Conservation (phyloP, 176 grass and related monocot species). For the Thinopyrum elongatum region DNA sequence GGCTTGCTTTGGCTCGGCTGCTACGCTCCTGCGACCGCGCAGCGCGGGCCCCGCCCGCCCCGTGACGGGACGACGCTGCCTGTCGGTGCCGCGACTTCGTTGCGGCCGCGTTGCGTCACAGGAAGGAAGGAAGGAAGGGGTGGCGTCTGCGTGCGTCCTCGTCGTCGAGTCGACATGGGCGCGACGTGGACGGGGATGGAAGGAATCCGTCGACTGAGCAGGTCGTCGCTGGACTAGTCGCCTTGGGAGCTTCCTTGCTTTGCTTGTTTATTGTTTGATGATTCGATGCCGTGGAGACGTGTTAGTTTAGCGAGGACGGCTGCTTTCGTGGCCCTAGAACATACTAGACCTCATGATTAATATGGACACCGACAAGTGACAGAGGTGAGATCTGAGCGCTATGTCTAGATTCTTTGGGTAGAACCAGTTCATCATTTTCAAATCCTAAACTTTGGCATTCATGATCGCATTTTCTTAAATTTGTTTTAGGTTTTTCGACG, state of each 20-base stretch:
- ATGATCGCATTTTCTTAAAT: too few species aligned
- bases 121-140: too few species aligned
- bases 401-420: too few species aligned
- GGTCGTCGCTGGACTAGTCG: conserved; percentile 8
- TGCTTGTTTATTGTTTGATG: background rate
- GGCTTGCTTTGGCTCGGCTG: background rate
- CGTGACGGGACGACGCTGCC: background rate
- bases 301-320: background rate
- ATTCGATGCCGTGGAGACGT: background rate
- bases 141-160: too few species aligned
- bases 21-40: background rate
- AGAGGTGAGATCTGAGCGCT: background rate
- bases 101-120: background rate
- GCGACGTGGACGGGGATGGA: background rate
- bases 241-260: too few species aligned
- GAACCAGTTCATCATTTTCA: too few species aligned
- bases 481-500: too few species aligned
- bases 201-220: background rate
- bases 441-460: too few species aligned
- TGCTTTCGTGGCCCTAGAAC: background rate
- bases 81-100: background rate
- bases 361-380: background rate
- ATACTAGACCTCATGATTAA: background rate
- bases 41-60: background rate
- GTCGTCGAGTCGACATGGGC: background rate